Evolutionary conservation across 495 filamentous ascomycete species (phyloP).

Genomic region (Geoglossum glabrum): DNA sequence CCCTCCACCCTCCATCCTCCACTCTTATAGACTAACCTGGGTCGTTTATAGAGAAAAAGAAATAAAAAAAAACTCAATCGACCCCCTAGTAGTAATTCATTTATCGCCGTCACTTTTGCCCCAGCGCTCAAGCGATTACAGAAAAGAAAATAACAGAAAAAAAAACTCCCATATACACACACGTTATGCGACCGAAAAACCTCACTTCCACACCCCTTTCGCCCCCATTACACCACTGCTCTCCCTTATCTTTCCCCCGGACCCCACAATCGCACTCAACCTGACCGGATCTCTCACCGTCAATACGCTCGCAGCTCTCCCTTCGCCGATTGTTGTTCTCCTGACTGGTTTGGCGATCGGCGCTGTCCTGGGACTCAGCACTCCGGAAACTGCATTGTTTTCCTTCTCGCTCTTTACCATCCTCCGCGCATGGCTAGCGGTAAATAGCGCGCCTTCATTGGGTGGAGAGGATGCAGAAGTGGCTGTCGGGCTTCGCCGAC

Average conservation of each 20-base stretch:
- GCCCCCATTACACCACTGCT: background rate
- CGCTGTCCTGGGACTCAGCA: constrained; percentile 44
- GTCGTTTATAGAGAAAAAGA: too few species aligned
- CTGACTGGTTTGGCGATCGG: constrained; percentile 41
- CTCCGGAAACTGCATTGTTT: constrained; percentile 29
- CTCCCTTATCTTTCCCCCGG: background rate
- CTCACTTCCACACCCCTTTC: background rate
- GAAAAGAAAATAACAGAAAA: too few species aligned
- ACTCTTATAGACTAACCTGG: too few species aligned
- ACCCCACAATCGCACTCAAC: constrained; percentile 18
- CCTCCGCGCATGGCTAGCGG: constrained; percentile 44
- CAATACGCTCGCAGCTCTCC: constrained; percentile 24
- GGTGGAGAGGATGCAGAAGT: constrained; percentile 33
- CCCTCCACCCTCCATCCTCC: too few species aligned
- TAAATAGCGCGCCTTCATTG: constrained; percentile 41
- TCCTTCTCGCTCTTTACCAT: constrained; percentile 52
- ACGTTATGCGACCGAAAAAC: too few species aligned
- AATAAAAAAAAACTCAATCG: too few species aligned
- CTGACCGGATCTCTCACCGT: constrained; percentile 25
- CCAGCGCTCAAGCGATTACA: too few species aligned
- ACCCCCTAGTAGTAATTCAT: too few species aligned
- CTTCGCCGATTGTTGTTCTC: constrained; percentile 31
- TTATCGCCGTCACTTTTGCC: too few species aligned
- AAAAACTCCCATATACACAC: too few species aligned
- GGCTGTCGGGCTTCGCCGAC: constrained; percentile 39